Evolutionary conservation across 257 asterid species (phyloP).

Genomic region (Cynanchum wilfordii): DNA sequence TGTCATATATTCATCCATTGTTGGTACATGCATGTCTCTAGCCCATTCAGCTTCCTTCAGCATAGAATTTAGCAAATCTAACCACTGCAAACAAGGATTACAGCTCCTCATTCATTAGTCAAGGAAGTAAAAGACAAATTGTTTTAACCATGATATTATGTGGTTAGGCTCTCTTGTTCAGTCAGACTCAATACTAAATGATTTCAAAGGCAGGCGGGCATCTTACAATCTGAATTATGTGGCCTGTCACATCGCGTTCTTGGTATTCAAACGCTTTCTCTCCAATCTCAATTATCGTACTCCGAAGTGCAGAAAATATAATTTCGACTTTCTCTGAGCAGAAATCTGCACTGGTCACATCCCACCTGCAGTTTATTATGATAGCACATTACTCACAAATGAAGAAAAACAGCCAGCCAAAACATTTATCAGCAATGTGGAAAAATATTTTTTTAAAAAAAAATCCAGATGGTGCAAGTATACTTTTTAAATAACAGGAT

Average conservation of each 20-base stretch:
- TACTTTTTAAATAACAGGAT: slow-evolving; percentile 66
- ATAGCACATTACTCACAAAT: neutral
- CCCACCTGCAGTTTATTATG: slow-evolving; percentile 59
- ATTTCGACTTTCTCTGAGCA: slow-evolving; percentile 60
- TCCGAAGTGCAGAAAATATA: slow-evolving; percentile 59
- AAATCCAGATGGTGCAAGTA: neutral
- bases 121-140: neutral
- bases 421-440: neutral
- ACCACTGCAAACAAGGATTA: slow-evolving; percentile 56
- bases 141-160: neutral
- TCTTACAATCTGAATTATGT: slow-evolving; percentile 69
- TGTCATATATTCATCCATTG: slow-evolving; percentile 66
- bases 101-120: neutral
- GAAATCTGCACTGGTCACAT: slow-evolving; percentile 43
- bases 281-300: slow-evolving; percentile 61
- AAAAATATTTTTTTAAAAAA: neutral
- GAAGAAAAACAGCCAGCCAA: neutral
- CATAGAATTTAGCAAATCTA: slow-evolving; percentile 60
- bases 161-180: neutral
- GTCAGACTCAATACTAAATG: too few relatives aligned
- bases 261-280: slow-evolving; percentile 49
- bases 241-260: slow-evolving; percentile 47
- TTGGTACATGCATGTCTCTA: slow-evolving; percentile 33
- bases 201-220: slow-evolving; percentile 1
- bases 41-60: slow-evolving; percentile 81